Evolutionary conservation across 768 basidiomycete species (phyloP), one percentile per base, ranked within the genome.

Genomic region (Amanita rubescens): DNA sequence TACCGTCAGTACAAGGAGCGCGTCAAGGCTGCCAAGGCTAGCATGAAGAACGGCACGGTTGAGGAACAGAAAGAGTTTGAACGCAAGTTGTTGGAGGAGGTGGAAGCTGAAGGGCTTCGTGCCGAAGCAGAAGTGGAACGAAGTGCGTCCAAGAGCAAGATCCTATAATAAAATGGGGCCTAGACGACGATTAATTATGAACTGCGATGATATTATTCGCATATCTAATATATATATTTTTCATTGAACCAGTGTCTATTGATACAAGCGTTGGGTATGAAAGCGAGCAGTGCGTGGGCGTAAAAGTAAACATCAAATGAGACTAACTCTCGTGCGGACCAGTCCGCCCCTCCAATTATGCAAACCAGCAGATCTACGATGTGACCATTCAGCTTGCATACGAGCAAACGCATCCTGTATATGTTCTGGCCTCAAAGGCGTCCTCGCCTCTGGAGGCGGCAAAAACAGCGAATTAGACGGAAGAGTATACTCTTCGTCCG

Each of bases 391-490:
- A 5, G 83, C 76, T 66, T 94, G 92, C 86, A 95, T 94, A 55
- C 90, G 74, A 2, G 89, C 73, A 64, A 94, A 95, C 0, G 93
- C 94, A 65, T 94, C 91, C 59, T 91, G 86, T 9, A 95, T 91
- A 62, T 95, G 93, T 54, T 90, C 84, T 0, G 92, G 87, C 22
- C 80, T 74, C 43, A 95, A 68, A 0, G 90, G 81, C 3, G 84
- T 89, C 54, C 89, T 72, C 1, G 89, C 85, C 62, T 92, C 89
- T 0, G 87, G 82, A 1, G 93, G 90, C 2, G 85, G 82, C 30
- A 93, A 69, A 68, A 94, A 94, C 41, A 95, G 63, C 5, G 87
- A 79, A 57, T 84, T 86, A 10, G 80, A 74, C 10, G 87, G 82
- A 8, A 88, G 68, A 0, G 82, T 77, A 47, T 80, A 80, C 54